Evolutionary conservation across 78 protist species (phyloP).

Genomic region (Pigoraptor vietnamica): DNA sequence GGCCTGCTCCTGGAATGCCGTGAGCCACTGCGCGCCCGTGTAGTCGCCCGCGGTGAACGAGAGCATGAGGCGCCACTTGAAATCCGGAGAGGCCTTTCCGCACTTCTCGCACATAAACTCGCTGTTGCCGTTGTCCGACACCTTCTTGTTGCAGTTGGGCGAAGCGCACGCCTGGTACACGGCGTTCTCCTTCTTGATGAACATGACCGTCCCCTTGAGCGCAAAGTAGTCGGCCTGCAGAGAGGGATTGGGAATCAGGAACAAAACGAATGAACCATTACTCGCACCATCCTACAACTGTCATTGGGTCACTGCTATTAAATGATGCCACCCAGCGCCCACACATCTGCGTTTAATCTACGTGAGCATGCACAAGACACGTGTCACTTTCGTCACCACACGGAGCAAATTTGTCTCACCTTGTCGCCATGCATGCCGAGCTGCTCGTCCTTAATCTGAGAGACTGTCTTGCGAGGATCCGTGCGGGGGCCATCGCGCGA

Average conservation of each 20-base stretch:
- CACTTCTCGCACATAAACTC: neutral
- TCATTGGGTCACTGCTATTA: too few species aligned
- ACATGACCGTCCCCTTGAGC: neutral
- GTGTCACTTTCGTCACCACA: too few species aligned
- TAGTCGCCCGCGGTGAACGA: neutral
- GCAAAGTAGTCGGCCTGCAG: neutral
- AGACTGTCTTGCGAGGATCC: neutral
- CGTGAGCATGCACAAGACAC: too few species aligned
- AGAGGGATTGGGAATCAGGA: neutral
- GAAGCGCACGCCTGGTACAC: neutral
- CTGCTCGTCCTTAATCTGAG: neutral
- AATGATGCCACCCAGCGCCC: too few species aligned
- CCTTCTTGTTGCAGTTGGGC: neutral
- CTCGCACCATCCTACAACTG: neutral
- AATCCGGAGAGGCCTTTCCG: neutral
- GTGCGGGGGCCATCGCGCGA: neutral
- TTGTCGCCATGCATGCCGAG: neutral
- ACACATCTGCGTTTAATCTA: too few species aligned
- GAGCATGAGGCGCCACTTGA: neutral
- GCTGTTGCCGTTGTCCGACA: neutral
- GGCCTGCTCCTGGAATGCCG: neutral
- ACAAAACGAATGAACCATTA: neutral
- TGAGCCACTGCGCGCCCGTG: neutral
- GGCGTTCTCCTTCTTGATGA: neutral
- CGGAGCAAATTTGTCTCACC: too few species aligned